phyloP scores from a whole-genome alignment of 2,329 filamentous ascomycete genomes.

The Trichoderma polysporum region DNA sequence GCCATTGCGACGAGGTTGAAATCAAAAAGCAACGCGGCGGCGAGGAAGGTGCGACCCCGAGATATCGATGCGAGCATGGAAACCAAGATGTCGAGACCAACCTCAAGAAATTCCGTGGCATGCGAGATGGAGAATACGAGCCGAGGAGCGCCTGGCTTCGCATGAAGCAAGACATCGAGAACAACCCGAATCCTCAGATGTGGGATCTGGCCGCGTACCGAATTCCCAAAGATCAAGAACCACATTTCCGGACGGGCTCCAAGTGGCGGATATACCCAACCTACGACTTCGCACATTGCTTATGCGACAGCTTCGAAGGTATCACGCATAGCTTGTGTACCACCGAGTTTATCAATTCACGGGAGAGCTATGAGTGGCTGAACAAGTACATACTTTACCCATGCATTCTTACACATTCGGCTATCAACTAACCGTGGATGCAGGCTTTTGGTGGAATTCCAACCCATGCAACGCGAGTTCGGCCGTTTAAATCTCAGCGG shows the following conservation, averaged over 20 bases:
- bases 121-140: conserved; percentile 89
- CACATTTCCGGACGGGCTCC: conserved; percentile 75
- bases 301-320: conserved; percentile 88
- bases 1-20: conserved; percentile 79
- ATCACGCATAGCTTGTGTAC: conserved; percentile 94
- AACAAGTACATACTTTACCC: conserved; percentile 48
- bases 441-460: conserved; percentile 8
- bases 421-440: neutral
- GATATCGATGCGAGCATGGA: conserved; percentile 80
- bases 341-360: conserved; percentile 81
- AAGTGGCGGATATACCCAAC: conserved; percentile 95
- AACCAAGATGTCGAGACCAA: conserved; percentile 73
- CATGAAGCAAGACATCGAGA: conserved; percentile 85
- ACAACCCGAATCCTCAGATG: conserved; percentile 81
- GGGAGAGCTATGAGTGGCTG: conserved; percentile 88
- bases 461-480: conserved; percentile 88
- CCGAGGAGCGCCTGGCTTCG: conserved; percentile 79
- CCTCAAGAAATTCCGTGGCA: conserved; percentile 78
- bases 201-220: conserved; percentile 95
- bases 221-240: conserved; percentile 67
- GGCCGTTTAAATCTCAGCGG: conserved; percentile 68
- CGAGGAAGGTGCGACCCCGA: conserved; percentile 63
- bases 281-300: conserved; percentile 83
- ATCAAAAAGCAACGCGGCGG: conserved; percentile 87
- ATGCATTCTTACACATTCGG: neutral